Evolutionary conservation across 176 grass and related monocot species (phyloP).

Genomic region (Cocos nucifera): DNA sequence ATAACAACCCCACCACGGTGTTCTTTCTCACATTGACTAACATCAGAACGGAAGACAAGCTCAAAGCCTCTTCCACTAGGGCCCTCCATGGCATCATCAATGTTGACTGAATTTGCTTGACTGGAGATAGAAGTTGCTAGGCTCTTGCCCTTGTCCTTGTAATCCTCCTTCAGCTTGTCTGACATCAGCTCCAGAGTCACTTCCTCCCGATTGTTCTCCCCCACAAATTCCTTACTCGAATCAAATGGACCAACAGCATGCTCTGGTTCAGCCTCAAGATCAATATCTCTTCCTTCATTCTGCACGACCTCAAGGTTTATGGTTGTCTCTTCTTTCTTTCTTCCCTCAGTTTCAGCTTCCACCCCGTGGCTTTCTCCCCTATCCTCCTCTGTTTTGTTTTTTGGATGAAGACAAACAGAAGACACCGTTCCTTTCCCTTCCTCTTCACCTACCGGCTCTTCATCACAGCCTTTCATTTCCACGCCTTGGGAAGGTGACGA

Average conservation of each 20-base stretch:
- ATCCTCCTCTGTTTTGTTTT: constrained; percentile 17
- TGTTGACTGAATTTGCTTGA: constrained; percentile 14
- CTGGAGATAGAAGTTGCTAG: constrained; percentile 43
- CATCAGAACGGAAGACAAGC: constrained; percentile 33
- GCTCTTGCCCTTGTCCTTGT: constrained; percentile 62
- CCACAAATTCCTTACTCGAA: constrained; percentile 20
- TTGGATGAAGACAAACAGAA: constrained; percentile 5
- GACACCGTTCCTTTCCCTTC: constrained; percentile 13
- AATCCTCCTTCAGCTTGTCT: constrained; percentile 20
- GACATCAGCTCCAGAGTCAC: constrained; percentile 27
- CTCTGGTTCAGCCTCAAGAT: constrained; percentile 19
- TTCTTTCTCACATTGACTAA: constrained; percentile 20
- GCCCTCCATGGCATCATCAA: constrained; percentile 16
- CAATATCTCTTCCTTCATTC: constrained; percentile 20
- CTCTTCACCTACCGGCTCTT: constrained; percentile 11
- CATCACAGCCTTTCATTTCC: constrained; percentile 20
- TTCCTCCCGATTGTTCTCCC: constrained; percentile 28
- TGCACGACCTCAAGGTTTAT: constrained; percentile 23
- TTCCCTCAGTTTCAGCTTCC: constrained; percentile 6
- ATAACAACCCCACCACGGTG: constrained; percentile 13
- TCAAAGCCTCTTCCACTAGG: constrained; percentile 41
- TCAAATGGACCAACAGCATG: constrained; percentile 17
- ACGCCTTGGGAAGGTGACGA: constrained; percentile 8
- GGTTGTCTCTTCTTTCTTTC: constrained; percentile 16
- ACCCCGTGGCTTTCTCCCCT: background rate